Evolutionary conservation across 306 rosid genomes (phyloP).

Genomic region (Rubus parviflorus): DNA sequence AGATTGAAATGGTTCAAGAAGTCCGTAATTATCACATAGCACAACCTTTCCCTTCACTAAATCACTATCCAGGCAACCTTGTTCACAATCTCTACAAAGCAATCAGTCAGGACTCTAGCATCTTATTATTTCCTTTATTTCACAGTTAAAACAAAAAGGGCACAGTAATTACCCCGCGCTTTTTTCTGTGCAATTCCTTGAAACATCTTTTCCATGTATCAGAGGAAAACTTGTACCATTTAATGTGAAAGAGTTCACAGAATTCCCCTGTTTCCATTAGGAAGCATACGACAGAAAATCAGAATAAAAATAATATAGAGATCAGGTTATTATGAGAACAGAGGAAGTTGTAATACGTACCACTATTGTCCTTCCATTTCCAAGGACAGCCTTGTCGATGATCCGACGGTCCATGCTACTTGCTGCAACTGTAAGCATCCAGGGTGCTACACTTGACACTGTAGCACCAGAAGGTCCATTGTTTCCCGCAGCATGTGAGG

Average conservation of each 20-base stretch:
- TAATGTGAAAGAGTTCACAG: constrained; percentile 26
- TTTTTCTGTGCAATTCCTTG: background rate
- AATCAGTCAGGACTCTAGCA: background rate
- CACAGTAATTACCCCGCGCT: constrained; percentile 1
- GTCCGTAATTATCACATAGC: constrained; percentile 6
- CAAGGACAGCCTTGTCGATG: constrained; percentile 36
- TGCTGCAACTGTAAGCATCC: constrained; percentile 46
- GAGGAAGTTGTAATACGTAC: constrained; percentile 6
- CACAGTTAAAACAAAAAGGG: background rate
- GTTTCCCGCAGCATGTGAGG: constrained; percentile 43
- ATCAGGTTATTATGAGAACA: background rate
- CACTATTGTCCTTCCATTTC: constrained; percentile 28
- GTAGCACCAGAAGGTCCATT: constrained; percentile 14
- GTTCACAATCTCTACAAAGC: background rate
- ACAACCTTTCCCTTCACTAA: constrained; percentile 42
- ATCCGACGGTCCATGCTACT: constrained; percentile 37
- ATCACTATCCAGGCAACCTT: background rate
- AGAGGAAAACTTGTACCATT: constrained; percentile 27
- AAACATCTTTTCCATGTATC: constrained; percentile 19
- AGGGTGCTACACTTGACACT: constrained; percentile 35
- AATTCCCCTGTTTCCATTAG: constrained; percentile 26
- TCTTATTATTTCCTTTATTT: background rate
- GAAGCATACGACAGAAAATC: background rate
- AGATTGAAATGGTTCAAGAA: background rate
- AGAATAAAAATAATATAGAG: background rate